Evolutionary conservation across 306 rosid genomes (phyloP), one percentile per base, ranked within the genome.

Genomic region (Cucurbita maxima): DNA sequence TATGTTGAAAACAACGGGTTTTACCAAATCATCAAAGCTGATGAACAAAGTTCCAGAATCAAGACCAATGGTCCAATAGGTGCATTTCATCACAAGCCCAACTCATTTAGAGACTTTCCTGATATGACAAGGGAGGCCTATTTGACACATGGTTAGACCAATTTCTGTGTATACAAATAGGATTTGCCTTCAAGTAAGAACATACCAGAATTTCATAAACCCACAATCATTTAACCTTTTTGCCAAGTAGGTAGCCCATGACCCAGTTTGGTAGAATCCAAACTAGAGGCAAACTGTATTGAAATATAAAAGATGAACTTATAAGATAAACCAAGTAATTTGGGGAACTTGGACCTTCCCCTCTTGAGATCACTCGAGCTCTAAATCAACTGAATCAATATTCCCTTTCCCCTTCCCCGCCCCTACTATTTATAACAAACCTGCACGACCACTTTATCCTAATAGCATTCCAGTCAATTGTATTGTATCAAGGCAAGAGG

Each of bases 121-220:
- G 9, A 53, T 30, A 55, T 19, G 59, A 19, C 41, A 58, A 58
- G 41, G 37, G 64, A 58, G 25, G 40, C 63, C 37, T 12, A 58
- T 22, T 5, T 6, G 6, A 37, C 61, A 20, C 1, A 10, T 57
- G 37, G 15, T 56, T 22, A 22, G 62, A 7, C 62, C 62, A 57
- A 25, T 58, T 58, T 12, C 41, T 25, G 13, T 11, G 63, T n/a
- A 22, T 22, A 12, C 14, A 13, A 25, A 57, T 5, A 1, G n/a
- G 20, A 55, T 19, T 55, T 55, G 18, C 63, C 0, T 14, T 25
- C 2, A 12, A 25, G 16, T 25, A 59, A 59, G 10, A 59, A 34
- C 5, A 59, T 6, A 34, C 66, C 52, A 38, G 1, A 20, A 15
- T 40, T 59, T 34, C 67, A 59, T 84, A 10, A 93, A 88, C 62